phyloP scores from a whole-genome alignment of 176 grass and related monocot species.

The Aegilops bicornis region DNA sequence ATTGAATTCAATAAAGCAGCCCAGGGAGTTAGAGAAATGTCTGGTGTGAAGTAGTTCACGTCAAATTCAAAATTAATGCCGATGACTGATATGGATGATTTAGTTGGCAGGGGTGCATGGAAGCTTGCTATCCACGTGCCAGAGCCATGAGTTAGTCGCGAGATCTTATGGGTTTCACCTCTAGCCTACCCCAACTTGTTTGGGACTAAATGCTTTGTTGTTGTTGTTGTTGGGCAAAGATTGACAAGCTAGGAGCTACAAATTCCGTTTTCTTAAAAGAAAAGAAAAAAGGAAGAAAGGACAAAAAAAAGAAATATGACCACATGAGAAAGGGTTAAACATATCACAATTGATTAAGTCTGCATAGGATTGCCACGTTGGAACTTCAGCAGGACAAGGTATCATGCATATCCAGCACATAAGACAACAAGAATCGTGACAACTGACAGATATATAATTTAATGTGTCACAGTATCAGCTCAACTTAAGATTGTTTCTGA shows the following conservation, averaged over 20 bases:
- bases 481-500: neutral
- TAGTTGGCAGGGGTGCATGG: neutral
- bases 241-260: neutral
- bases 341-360: neutral
- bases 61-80: neutral
- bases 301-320: neutral
- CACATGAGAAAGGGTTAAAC: neutral
- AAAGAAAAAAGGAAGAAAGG: neutral
- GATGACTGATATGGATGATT: neutral
- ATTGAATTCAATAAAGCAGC: neutral
- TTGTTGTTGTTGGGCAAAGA: neutral
- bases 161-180: no score
- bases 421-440: constrained; percentile 2
- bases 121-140: no score
- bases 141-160: no score
- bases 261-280: neutral
- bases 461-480: neutral
- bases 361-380: neutral
- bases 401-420: constrained; percentile 8
- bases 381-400: neutral
- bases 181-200: no score
- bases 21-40: neutral
- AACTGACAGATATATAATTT: neutral
- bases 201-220: no score
- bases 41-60: neutral